A percentile compares a stretch with the other conserved stretches of the same genome.
Evolutionary conservation across 768 basidiomycete genomes (phyloP).

Genomic region (Tulasnella sp.): DNA sequence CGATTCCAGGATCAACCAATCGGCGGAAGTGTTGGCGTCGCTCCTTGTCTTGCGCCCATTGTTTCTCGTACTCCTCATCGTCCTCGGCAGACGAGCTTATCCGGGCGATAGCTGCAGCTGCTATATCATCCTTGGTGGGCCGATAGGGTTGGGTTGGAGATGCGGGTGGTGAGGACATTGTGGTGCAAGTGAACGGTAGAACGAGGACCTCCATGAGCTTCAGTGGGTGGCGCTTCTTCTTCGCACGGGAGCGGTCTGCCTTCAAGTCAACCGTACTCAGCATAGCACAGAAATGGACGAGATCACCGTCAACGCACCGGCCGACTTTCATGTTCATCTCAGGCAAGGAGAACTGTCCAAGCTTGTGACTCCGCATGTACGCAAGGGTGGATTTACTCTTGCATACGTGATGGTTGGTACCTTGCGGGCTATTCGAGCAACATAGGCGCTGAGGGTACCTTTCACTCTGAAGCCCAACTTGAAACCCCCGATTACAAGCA

Average conservation of each 20-base stretch:
- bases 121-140: not conserved
- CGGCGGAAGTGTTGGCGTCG: conserved; percentile 68
- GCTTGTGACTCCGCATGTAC: conserved; percentile 86
- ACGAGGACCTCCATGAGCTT: not conserved
- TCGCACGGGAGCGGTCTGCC: not conserved
- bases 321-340: conserved; percentile 96
- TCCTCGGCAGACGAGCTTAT: not conserved
- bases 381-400: conserved; percentile 79
- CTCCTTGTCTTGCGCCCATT: conserved; percentile 51
- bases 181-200: not conserved
- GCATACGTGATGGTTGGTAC: conserved; percentile 89
- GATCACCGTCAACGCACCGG: conserved; percentile 45
- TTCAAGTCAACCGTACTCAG: not conserved
- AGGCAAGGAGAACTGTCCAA: conserved; percentile 78
- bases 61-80: conserved; percentile 28
- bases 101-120: conserved; percentile 8
- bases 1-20: conserved; percentile 73
- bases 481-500: conserved; percentile 78
- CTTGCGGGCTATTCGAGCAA: conserved; percentile 19
- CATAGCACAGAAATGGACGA: not conserved
- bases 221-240: not conserved
- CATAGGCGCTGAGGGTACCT: too few species aligned
- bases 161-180: conserved; percentile 3
- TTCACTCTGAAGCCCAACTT: conserved; percentile 72
- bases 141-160: not conserved